These are phyloP conservation scores for Lentinus tigrinus DNA, from an alignment of 768 basidiomycete species.

Conservation along the genomic window DNA sequence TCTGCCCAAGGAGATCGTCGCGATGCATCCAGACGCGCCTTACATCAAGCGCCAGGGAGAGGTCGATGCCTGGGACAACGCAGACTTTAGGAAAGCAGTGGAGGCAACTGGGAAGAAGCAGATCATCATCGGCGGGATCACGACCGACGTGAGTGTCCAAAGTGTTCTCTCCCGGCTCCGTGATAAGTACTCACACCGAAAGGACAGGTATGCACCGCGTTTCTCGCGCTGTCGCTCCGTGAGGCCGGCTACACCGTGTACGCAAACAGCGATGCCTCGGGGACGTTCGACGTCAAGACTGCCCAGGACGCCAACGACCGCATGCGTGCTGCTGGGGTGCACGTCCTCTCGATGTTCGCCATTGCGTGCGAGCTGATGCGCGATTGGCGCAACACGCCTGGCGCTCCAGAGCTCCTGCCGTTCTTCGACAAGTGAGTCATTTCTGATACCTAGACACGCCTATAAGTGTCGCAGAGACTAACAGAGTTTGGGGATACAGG, in stretches of 20 bases:
- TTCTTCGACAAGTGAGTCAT: slow-evolving; percentile 45
- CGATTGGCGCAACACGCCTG: slow-evolving; percentile 52
- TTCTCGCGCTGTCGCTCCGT: slow-evolving; percentile 45
- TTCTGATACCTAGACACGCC: not conserved
- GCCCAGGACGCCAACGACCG: slow-evolving; percentile 47
- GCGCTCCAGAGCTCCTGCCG: slow-evolving; percentile 39
- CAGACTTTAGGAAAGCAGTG: slow-evolving; percentile 47
- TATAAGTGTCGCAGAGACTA: not conserved
- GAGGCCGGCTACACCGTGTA: slow-evolving; percentile 48
- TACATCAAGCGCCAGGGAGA: slow-evolving; percentile 47
- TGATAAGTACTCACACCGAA: too few relatives aligned
- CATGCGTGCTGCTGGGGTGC: slow-evolving; percentile 47
- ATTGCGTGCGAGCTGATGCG: slow-evolving; percentile 48
- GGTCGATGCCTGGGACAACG: slow-evolving; percentile 53
- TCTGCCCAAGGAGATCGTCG: slow-evolving; percentile 42
- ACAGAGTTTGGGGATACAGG: slow-evolving; percentile 17
- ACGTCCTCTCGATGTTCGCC: slow-evolving; percentile 45
- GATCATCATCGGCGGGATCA: slow-evolving; percentile 50
- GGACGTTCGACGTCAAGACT: slow-evolving; percentile 38
- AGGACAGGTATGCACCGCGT: slow-evolving; percentile 39
- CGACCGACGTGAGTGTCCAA: slow-evolving; percentile 43
- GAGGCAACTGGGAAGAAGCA: slow-evolving; percentile 49
- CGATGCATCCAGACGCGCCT: slow-evolving; percentile 44
- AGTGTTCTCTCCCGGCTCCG: too few relatives aligned
- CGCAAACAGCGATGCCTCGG: slow-evolving; percentile 47